These are phyloP conservation scores for Phytopythium aichiense DNA, from an alignment of 352 stramenopile genomes.

Conservation along the genomic window DNA sequence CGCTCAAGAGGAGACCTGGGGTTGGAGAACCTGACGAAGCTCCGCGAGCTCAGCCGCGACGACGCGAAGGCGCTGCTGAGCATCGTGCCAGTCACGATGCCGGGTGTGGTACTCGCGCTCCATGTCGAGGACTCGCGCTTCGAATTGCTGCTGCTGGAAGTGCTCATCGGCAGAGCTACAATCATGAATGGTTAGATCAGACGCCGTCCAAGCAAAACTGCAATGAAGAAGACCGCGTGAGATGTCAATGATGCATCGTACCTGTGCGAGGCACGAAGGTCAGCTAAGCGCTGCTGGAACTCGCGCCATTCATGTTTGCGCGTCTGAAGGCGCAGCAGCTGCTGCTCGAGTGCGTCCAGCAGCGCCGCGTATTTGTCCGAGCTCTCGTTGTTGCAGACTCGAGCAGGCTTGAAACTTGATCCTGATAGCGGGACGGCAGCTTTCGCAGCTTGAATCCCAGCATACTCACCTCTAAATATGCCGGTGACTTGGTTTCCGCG, in stretches of 20 bases:
- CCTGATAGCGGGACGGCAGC: background rate
- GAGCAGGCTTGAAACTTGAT: no score
- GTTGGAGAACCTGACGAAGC: background rate
- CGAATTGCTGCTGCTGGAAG: background rate
- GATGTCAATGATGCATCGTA: background rate
- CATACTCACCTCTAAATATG: background rate
- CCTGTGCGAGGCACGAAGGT: background rate
- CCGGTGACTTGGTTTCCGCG: background rate
- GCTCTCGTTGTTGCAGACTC: background rate
- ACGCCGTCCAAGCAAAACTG: background rate
- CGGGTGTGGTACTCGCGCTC: slow-evolving; percentile 1
- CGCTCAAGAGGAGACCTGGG: slow-evolving; percentile 8
- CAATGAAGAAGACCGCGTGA: background rate
- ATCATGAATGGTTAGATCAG: background rate
- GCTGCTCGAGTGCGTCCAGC: slow-evolving; percentile 24
- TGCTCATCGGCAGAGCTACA: background rate
- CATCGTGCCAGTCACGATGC: background rate
- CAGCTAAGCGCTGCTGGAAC: slow-evolving; percentile 19
- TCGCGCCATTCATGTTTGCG: slow-evolving; percentile 27
- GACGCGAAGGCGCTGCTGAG: slow-evolving; percentile 1
- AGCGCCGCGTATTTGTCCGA: background rate
- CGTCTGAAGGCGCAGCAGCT: slow-evolving; percentile 16
- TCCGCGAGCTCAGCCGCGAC: slow-evolving; percentile 4
- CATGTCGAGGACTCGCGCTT: background rate
- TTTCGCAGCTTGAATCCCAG: background rate